phyloP scores from a whole-genome alignment of 2,329 filamentous ascomycete genomes.

The Falciphora oryzae region DNA sequence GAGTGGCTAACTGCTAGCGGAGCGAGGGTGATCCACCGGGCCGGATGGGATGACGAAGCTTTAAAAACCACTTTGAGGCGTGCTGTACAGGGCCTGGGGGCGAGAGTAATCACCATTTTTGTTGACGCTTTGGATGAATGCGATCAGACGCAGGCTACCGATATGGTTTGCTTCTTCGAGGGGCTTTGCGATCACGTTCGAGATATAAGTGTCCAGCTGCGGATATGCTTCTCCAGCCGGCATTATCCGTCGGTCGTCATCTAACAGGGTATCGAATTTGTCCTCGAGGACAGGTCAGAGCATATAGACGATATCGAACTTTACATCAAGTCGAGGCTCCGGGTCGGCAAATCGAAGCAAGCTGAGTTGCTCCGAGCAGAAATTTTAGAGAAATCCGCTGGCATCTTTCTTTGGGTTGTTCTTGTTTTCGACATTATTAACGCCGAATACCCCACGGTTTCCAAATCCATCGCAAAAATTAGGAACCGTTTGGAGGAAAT shows the following conservation, averaged over 20 bases:
- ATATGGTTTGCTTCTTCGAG: conserved; percentile 39
- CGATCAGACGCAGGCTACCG: conserved; percentile 32
- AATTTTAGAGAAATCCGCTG: conserved; percentile 29
- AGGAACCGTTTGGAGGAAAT: conserved; percentile 26
- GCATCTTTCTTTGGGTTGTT: too few species aligned
- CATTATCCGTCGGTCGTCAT: conserved; percentile 33
- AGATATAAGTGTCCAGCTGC: conserved; percentile 16
- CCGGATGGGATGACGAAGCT: conserved; percentile 10
- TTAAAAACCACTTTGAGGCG: conserved; percentile 13
- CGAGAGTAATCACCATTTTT: conserved; percentile 17
- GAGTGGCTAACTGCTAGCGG: conserved; percentile 13
- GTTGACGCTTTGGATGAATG: conserved; percentile 45
- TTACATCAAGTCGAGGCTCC: conserved; percentile 25
- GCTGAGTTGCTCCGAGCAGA: conserved; percentile 17
- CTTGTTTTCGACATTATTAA: conserved; percentile 34
- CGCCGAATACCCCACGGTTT: conserved; percentile 19
- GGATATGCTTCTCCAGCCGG: conserved; percentile 39
- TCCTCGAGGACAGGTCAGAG: conserved; percentile 28
- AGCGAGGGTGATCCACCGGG: neutral
- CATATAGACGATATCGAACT: conserved; percentile 29
- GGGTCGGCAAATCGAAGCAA: conserved; percentile 13
- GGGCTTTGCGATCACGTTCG: conserved; percentile 25
- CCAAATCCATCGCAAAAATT: conserved; percentile 22
- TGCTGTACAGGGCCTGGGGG: conserved; percentile 13
- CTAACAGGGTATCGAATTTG: conserved; percentile 20